Percentiles rank a stretch among this genome's conserved stretches.
phyloP scores from a whole-genome alignment of 2,329 filamentous ascomycete species.

The Thelonectria olida region DNA sequence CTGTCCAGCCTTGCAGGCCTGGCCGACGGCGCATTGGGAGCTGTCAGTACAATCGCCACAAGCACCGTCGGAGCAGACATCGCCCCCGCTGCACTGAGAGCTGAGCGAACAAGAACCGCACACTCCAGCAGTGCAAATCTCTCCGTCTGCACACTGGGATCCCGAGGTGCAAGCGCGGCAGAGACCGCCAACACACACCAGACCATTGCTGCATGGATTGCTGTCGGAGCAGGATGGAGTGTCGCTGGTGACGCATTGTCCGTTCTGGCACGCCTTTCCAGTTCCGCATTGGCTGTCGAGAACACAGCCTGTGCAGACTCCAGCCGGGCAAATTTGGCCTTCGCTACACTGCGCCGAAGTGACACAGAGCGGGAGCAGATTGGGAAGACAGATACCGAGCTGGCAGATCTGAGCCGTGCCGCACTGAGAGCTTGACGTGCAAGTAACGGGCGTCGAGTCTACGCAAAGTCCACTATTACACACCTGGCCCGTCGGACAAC shows the following conservation, averaged over 20 bases:
- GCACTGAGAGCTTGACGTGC: conserved; percentile 6
- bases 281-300: conserved; percentile 4
- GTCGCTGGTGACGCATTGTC: conserved; percentile 5
- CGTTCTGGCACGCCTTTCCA: conserved; percentile 12
- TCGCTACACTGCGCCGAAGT: conserved; percentile 1
- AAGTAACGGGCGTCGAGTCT: not conserved
- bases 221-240: conserved; percentile 9
- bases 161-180: conserved; percentile 5
- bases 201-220: conserved; percentile 2
- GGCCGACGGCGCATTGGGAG: conserved; percentile 4
- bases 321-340: conserved; percentile 13
- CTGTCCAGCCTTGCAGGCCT: conserved; percentile 12
- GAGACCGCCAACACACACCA: conserved; percentile 8
- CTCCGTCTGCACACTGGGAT: conserved; percentile 5
- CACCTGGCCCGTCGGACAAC: not conserved
- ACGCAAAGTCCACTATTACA: conserved; percentile 5
- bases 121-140: conserved; percentile 5
- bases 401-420: conserved; percentile 7
- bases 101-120: conserved; percentile 7
- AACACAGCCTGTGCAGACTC: conserved; percentile 9
- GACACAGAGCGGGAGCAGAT: conserved; percentile 12
- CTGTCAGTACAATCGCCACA: conserved; percentile 18
- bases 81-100: conserved; percentile 3
- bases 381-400: conserved; percentile 10
- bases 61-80: conserved; percentile 9